Evolutionary conservation across 257 asterid species (phyloP), one percentile per base, ranked within the genome.

Genomic region (Salvia miltiorrhiza): DNA sequence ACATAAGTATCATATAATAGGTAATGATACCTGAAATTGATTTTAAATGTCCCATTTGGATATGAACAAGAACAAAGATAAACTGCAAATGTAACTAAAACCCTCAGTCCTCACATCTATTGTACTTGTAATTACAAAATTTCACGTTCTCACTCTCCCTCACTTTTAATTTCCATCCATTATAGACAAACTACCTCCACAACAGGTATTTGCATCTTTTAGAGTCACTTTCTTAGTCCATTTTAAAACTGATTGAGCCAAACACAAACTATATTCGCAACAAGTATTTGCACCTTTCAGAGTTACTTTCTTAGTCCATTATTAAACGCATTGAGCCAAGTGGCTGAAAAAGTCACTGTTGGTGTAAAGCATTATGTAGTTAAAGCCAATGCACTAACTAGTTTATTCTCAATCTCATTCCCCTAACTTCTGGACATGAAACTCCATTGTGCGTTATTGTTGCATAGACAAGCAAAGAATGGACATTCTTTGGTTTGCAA

Each of bases 401-500:
- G 39, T 33, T 59, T 10, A 23, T 59, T 30, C 16, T 35, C 65
- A 33, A 17, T 17, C 17, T 13, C n/a, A 41, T 41, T 41, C 16
- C 12, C 48, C 12, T 41, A 14, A 12, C 17, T 41, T 12, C 48
- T 59, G 50, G 48, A 47, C 58, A 74, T 32, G 14, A 28, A 54
- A 68, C 44, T 73, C 23, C 39, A 75, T 43, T 7, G 21, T 20
- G 55, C 73, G 62, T 40, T 47, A 14, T 61, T 54, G 52, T 60
- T 60, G 44, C 50, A 35, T 1, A 4, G 67, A 49, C 26, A n/a
- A n/a, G 26, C 32, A 11, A 10, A 41, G 52, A 75, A 17, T 49
- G 12, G 4, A 2, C 6, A 17, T 49, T 49, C 21, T 49, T 49
- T 49, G 5, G 20, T 19, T 17, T 19, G 16, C 24, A 49, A 49